Conservation (phyloP, 75 land plant species). For the Ceratopteris richardii region DNA sequence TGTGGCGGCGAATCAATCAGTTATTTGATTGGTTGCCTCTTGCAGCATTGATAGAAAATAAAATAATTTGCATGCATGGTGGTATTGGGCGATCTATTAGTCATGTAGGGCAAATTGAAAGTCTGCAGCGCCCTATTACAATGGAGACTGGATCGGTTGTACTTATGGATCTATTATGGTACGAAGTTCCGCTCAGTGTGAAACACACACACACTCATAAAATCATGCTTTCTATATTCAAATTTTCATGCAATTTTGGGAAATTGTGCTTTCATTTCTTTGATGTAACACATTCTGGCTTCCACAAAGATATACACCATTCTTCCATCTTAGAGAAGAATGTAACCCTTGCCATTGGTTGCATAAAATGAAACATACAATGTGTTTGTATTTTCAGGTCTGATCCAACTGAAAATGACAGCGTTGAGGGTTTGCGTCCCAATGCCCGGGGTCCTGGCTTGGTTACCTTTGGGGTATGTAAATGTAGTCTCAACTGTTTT, state of each 20-base stretch:
- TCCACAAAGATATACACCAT: no score
- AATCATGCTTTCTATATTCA: no score
- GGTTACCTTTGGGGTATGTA: conserved; percentile 32
- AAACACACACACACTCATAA: neutral
- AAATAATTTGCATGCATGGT: conserved; percentile 36
- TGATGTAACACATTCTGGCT: no score
- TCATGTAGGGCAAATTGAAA: conserved; percentile 25
- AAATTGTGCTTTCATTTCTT: no score
- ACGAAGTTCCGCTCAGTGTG: neutral
- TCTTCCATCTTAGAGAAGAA: no score
- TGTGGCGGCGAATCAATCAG: conserved; percentile 30
- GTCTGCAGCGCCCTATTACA: conserved; percentile 25
- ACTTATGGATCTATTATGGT: conserved; percentile 33
- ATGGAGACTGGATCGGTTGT: conserved; percentile 34
- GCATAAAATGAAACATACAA: no score
- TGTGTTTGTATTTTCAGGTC: conserved; percentile 17
- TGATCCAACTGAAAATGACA: conserved; percentile 30
- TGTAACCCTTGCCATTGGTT: no score
- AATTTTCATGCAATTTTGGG: no score
- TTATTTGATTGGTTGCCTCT: conserved; percentile 29
- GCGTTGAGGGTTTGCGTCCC: conserved; percentile 29
- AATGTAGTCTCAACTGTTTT: no score
- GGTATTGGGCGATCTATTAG: conserved; percentile 31
- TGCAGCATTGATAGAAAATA: conserved; percentile 25
- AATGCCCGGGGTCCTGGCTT: conserved; percentile 32